phyloP scores from a whole-genome alignment of 139 green algal species.

The Desmodesmus armatus region DNA sequence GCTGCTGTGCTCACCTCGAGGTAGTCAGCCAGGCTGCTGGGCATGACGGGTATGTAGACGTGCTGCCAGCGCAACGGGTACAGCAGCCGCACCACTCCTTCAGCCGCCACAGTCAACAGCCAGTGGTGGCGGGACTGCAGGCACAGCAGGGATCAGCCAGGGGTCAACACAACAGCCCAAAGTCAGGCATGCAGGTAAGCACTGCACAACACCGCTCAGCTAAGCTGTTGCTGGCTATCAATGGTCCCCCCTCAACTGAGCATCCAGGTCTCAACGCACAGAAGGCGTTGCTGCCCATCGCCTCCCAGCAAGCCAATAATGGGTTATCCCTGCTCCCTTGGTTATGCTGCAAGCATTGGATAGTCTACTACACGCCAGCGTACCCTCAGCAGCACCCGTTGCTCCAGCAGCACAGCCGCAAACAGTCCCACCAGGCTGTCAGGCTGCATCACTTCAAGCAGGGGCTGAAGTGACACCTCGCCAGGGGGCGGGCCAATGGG shows the following conservation, averaged over 20 bases:
- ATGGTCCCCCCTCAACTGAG: too few species aligned
- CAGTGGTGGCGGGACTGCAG: slow-evolving; percentile 39
- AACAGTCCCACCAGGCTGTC: slow-evolving; percentile 53
- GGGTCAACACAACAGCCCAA: background rate
- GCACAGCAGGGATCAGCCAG: too few species aligned
- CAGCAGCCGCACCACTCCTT: slow-evolving; percentile 61
- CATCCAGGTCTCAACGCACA: too few species aligned
- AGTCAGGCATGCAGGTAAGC: background rate
- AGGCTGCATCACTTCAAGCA: slow-evolving; percentile 52
- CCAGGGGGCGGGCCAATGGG: slow-evolving; percentile 13
- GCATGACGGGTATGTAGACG: slow-evolving; percentile 69
- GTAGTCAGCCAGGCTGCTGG: slow-evolving; percentile 54
- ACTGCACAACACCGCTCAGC: background rate
- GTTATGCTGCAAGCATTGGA: too few species aligned
- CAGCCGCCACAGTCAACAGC: slow-evolving; percentile 53
- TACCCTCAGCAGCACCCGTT: slow-evolving; percentile 57
- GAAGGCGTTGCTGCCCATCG: too few species aligned
- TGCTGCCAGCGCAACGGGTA: slow-evolving; percentile 62
- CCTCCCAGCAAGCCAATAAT: too few species aligned
- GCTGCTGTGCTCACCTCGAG: slow-evolving; percentile 48
- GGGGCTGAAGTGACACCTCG: slow-evolving; percentile 53
- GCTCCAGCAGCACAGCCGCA: slow-evolving; percentile 64
- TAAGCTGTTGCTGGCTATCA: background rate
- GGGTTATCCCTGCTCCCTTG: too few species aligned
- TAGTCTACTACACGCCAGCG: too few species aligned